Evolutionary conservation across 331 rosid species (phyloP), one percentile per base, ranked within the genome.

Genomic region (Malus hybrid): DNA sequence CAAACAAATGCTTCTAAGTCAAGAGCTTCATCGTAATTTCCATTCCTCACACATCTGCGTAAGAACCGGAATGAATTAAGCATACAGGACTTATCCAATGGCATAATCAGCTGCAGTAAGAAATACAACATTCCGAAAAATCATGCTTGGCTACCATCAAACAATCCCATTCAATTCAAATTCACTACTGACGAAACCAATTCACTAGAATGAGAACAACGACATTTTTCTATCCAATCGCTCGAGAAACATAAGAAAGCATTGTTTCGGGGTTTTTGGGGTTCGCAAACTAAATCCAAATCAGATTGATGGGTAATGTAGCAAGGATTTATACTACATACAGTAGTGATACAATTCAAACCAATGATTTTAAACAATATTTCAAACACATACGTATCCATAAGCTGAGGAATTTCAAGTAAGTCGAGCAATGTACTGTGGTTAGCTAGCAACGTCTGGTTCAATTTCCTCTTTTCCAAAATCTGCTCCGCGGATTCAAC

Each of bases 351-450:
- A 64, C 69, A 53, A 79, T 34, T 60, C 69, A 18, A 64, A 77
- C 42, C 65, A 63, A 67, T 33, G 69, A 83, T 29, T 55, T 61
- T 63, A n/a, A 46, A 24, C 52, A 56, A 64, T 69, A 72, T 75
- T 30, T 55, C 20, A 68, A 80, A 76, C 63, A 84, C 98, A 32
- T 85, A 94, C 96, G 97, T 92, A 80, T 94, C 99, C 97, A 92
- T 92, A 63, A 94, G 95, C 82, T 92, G 99, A 80, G 97, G 99
- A 79, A 94, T 94, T 89, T 94, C 99, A 74, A 94, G 99, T 86
- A 94, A 89, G 82, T 94, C 99, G 73, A 94, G 96, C 91, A 94
- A 84, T 75, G 93, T 87, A 76, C 97, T 94, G 79, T 94, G 97
- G 84, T 94, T 88, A 26, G 96, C 87, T 14, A 94, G 87, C 96